A percentile compares a stretch with the other conserved stretches of the same genome.
Conservation (phyloP, 108 stramenopile genomes). For the Cyclotella kingstonii region DNA sequence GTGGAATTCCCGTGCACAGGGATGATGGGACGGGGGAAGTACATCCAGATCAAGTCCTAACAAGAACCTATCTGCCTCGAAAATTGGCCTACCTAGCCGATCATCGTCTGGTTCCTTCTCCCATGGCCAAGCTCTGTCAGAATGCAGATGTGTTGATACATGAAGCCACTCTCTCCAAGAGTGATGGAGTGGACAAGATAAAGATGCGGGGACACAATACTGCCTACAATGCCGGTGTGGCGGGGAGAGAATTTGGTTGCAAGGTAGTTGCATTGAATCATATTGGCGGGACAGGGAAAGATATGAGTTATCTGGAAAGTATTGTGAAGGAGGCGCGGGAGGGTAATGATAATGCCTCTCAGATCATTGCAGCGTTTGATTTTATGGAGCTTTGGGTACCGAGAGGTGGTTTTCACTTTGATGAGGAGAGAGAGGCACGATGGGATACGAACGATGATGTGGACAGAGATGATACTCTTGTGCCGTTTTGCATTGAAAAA, state of each 20-base stretch:
- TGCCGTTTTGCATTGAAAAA: too few species aligned
- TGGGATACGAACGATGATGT: neutral
- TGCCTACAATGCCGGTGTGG: slow-evolving; percentile 71
- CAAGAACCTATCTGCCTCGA: slow-evolving; percentile 41
- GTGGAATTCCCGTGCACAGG: slow-evolving; percentile 57
- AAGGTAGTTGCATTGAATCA: slow-evolving; percentile 73
- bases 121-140: slow-evolving; percentile 56
- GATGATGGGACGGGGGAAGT: slow-evolving; percentile 60
- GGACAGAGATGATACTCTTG: neutral
- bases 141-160: slow-evolving; percentile 85
- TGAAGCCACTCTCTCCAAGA: slow-evolving; percentile 77
- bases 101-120: slow-evolving; percentile 56
- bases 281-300: slow-evolving; percentile 42
- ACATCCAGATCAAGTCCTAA: slow-evolving; percentile 61
- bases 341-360: slow-evolving; percentile 29
- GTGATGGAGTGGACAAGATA: slow-evolving; percentile 37
- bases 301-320: slow-evolving; percentile 5
- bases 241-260: slow-evolving; percentile 51
- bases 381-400: slow-evolving; percentile 78
- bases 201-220: slow-evolving; percentile 70
- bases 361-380: slow-evolving; percentile 64
- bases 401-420: slow-evolving; percentile 59
- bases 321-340: slow-evolving; percentile 51
- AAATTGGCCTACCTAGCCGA: slow-evolving; percentile 75
- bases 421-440: neutral